Conservation (phyloP, 192 early-diverging fungal genomes). For the Pilobolus umbonatus region DNA sequence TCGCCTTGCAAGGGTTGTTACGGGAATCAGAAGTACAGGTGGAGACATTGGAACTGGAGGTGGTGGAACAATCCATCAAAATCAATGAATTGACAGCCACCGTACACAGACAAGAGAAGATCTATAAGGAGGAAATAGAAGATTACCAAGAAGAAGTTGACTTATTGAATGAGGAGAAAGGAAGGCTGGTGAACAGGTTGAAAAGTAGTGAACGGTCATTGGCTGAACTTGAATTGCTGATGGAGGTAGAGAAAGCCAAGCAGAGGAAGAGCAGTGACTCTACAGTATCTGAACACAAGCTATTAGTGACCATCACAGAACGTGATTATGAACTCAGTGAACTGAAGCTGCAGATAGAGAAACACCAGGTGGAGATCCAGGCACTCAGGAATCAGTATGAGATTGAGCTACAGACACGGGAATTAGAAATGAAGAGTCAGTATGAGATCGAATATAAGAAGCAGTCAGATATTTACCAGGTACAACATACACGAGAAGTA, state of each 20-base stretch:
- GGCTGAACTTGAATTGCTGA: not conserved
- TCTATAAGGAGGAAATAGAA: not conserved
- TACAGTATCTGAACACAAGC: not conserved
- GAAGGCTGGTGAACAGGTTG: too few species aligned
- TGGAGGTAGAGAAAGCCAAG: not conserved
- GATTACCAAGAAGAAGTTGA: not conserved
- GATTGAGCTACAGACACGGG: not conserved
- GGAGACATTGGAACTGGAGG: constrained; percentile 1
- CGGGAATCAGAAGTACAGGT: not conserved
- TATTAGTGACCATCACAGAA: constrained; percentile 7
- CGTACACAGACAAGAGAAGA: not conserved
- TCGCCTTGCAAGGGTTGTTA: not conserved
- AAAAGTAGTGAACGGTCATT: not conserved
- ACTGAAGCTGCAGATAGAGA: not conserved
- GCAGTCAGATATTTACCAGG: constrained; percentile 1
- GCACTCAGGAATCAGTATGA: not conserved
- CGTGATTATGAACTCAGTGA: constrained; percentile 11
- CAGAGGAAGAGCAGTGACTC: not conserved
- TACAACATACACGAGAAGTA: constrained; percentile 5
- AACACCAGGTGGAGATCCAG: not conserved
- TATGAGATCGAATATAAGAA: constrained; percentile 2
- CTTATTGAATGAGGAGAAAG: too few species aligned
- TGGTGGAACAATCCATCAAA: not conserved
- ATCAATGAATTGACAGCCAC: not conserved
- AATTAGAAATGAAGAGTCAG: not conserved